phyloP scores from a whole-genome alignment of 305 asterid species.

The Lippia alba region DNA sequence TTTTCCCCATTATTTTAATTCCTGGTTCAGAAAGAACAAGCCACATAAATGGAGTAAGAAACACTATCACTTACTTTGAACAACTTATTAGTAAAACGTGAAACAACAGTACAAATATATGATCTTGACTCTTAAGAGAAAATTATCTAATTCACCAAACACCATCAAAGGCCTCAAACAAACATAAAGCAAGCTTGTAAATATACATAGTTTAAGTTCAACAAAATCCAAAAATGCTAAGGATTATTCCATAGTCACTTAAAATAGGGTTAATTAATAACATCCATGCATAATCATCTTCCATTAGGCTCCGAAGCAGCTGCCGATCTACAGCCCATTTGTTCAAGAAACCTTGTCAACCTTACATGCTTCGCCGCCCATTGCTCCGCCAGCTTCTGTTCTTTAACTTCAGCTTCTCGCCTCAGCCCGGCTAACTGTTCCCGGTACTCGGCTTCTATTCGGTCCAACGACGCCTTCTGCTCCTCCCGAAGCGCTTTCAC shows the following conservation, averaged over 20 bases:
- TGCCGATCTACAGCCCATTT: slow-evolving; percentile 62
- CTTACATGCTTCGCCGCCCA: slow-evolving; percentile 82
- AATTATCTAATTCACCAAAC: slow-evolving; percentile 12
- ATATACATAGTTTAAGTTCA: slow-evolving; percentile 16
- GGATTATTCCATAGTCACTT: slow-evolving; percentile 25
- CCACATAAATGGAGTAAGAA: too few relatives aligned
- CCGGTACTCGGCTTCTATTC: slow-evolving; percentile 75
- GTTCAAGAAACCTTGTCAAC: slow-evolving; percentile 70
- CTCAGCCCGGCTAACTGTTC: slow-evolving; percentile 80
- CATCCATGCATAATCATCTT: slow-evolving; percentile 7
- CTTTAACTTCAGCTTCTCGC: slow-evolving; percentile 85
- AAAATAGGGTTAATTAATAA: not conserved
- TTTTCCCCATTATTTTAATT: too few relatives aligned
- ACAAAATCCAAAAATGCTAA: not conserved
- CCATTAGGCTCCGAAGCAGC: slow-evolving; percentile 47
- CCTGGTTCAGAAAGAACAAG: too few relatives aligned
- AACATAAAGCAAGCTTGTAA: not conserved
- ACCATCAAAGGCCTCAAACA: not conserved
- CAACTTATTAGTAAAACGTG: too few relatives aligned
- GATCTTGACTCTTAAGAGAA: not conserved
- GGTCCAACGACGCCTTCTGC: slow-evolving; percentile 61
- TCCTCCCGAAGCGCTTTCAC: slow-evolving; percentile 78
- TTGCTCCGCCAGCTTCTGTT: slow-evolving; percentile 86
- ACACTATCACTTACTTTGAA: too few relatives aligned
- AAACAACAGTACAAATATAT: too few relatives aligned